Conservation (phyloP, 306 rosid species). For the Carpinus viminea region DNA sequence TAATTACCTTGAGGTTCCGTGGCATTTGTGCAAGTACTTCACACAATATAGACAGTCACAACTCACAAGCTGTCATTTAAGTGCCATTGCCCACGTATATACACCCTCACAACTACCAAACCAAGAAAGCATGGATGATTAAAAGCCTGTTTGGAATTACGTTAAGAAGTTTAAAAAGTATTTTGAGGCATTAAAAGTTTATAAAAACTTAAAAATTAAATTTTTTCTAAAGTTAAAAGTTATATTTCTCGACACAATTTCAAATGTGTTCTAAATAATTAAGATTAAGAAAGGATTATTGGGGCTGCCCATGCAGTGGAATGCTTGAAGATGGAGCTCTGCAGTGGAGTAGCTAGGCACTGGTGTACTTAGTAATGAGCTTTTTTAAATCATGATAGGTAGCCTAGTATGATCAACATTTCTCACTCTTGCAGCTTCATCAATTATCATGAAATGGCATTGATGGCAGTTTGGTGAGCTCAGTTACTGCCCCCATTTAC, state of each 20-base stretch:
- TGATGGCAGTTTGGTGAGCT: conserved; percentile 6
- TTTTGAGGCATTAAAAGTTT: no score
- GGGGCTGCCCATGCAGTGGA: no score
- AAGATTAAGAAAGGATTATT: no score
- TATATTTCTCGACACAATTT: no score
- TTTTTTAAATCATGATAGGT: not conserved
- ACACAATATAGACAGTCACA: not conserved
- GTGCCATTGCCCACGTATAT: not conserved
- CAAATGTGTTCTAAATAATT: no score
- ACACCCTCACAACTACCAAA: not conserved
- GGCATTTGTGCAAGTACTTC: not conserved
- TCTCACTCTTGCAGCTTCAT: not conserved
- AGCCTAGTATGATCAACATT: no score
- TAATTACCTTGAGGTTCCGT: not conserved
- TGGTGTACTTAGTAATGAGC: not conserved
- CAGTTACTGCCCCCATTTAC: conserved; percentile 1
- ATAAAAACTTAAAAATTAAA: no score
- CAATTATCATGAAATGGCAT: not conserved
- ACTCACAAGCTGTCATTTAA: not conserved
- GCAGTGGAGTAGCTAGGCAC: not conserved
- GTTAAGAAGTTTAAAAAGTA: no score
- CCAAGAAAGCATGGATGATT: not conserved
- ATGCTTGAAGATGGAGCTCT: no score
- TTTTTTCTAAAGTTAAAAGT: no score
- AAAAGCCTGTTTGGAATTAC: no score